A percentile compares a stretch with the other conserved stretches of the same genome.
phyloP scores from a whole-genome alignment of 2,329 filamentous ascomycete species.

The Teratosphaeria destructans region DNA sequence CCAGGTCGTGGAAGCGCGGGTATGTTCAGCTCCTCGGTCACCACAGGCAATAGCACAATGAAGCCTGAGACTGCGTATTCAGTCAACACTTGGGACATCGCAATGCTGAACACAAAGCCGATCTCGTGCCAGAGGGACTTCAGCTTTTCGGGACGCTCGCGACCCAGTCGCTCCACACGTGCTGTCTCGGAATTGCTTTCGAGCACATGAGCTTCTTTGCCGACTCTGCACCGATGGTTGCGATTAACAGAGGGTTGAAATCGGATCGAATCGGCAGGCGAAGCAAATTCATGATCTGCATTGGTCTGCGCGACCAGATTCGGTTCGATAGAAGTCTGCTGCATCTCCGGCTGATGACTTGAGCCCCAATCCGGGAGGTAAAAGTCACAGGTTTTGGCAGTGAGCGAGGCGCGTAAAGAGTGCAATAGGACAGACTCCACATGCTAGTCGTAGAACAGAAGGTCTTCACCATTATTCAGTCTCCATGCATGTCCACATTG shows the following conservation, averaged over 20 bases:
- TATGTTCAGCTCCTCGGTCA: constrained; percentile 54
- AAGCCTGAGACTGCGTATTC: constrained; percentile 75
- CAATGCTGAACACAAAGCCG: constrained; percentile 48
- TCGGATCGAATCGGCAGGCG: too few relatives aligned
- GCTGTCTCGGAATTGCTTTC: constrained; percentile 13
- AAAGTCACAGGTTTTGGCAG: background rate
- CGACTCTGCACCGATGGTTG: background rate
- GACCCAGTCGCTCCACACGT: constrained; percentile 50
- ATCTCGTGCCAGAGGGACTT: constrained; percentile 44
- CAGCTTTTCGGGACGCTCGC: constrained; percentile 51
- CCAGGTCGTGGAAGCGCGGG: constrained; percentile 52
- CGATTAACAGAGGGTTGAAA: background rate
- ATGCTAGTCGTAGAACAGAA: too few relatives aligned
- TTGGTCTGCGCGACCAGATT: too few relatives aligned
- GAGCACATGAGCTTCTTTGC: background rate
- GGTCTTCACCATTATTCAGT: too few relatives aligned
- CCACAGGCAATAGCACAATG: constrained; percentile 54
- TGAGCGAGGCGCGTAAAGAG: background rate
- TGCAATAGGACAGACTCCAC: background rate
- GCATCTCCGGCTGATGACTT: too few relatives aligned
- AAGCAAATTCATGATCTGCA: too few relatives aligned
- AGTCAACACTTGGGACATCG: constrained; percentile 25
- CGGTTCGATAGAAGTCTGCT: too few relatives aligned
- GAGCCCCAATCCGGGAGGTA: too few relatives aligned
- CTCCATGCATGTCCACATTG: background rate